Percentiles rank a stretch among this genome's conserved stretches.
These are phyloP conservation scores for Guadua angustifolia DNA, from an alignment of 176 grass and related monocot species.

Conservation along the genomic window DNA sequence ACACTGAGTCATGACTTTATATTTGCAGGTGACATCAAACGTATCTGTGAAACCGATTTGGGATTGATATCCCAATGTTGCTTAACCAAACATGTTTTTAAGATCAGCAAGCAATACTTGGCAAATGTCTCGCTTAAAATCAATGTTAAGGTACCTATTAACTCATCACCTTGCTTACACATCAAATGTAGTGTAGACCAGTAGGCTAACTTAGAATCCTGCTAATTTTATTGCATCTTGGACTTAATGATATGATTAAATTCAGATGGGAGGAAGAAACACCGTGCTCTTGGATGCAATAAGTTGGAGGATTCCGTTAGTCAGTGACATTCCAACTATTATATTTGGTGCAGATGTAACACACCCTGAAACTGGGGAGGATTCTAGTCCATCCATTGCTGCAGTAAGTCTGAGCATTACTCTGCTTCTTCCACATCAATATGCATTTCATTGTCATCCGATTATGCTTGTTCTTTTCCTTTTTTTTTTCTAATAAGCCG, in stretches of 20 bases:
- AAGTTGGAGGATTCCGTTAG: conserved; percentile 98
- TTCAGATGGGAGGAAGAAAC: conserved; percentile 98
- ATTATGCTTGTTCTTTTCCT: not conserved
- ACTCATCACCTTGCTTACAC: conserved; percentile 26
- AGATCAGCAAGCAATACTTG: conserved; percentile 99
- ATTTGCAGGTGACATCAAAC: conserved; percentile 89
- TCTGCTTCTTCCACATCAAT: conserved; percentile 24
- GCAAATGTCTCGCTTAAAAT: conserved; percentile 99
- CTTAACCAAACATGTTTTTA: conserved; percentile 98
- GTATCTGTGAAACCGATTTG: conserved; percentile 99
- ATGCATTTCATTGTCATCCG: not conserved
- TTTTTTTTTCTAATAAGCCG: conserved; percentile 16
- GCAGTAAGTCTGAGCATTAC: conserved; percentile 58
- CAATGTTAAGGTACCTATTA: conserved; percentile 88
- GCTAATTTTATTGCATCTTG: conserved; percentile 31
- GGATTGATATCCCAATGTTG: conserved; percentile 98
- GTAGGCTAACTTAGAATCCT: not conserved
- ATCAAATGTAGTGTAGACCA: not conserved
- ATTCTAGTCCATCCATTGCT: conserved; percentile 96
- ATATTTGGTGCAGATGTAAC: conserved; percentile 99
- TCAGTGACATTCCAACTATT: conserved; percentile 98
- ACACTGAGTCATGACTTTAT: conserved; percentile 1
- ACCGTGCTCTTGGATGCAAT: conserved; percentile 93
- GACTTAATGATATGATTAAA: conserved; percentile 38
- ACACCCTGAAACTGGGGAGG: conserved; percentile 98